phyloP scores from a whole-genome alignment of 345 rosid genomes.

The Rhodamnia argentea region DNA sequence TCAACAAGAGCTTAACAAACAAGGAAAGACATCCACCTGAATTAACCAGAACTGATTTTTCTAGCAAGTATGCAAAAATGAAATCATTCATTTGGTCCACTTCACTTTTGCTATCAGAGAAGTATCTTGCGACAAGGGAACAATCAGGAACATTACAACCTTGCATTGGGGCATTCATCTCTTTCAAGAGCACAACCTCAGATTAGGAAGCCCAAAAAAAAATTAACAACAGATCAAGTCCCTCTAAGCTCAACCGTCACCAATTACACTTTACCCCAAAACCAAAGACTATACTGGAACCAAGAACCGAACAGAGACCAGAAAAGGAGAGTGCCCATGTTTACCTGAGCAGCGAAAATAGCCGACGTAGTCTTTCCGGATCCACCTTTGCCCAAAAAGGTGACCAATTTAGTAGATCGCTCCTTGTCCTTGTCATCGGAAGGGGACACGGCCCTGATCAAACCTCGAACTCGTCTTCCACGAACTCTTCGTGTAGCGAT shows the following conservation, averaged over 20 bases:
- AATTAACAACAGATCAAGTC: not conserved
- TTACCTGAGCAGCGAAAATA: conserved; percentile 80
- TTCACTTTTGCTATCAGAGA: not conserved
- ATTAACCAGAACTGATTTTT: not conserved
- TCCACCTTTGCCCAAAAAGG: conserved; percentile 87
- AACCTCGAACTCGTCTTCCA: conserved; percentile 10
- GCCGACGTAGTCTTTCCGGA: conserved; percentile 87
- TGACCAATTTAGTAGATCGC: conserved; percentile 42
- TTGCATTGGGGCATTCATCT: not conserved
- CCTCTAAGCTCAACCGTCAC: not conserved
- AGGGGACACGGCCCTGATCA: conserved; percentile 12
- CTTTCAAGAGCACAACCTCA: not conserved
- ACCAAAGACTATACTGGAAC: not conserved
- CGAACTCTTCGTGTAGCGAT: not conserved
- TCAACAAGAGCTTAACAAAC: not conserved
- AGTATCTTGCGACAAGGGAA: not conserved
- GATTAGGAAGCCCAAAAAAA: not conserved
- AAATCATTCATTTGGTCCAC: not conserved
- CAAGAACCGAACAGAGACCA: not conserved
- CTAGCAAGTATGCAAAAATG: not conserved
- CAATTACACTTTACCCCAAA: not conserved
- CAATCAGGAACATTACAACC: not conserved
- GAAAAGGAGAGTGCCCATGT: not conserved
- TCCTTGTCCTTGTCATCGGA: not conserved
- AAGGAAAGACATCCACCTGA: not conserved